Evolutionary conservation across 371 early-diverging fungal genomes (phyloP).

Genomic region (Rhizomucor miehei): DNA sequence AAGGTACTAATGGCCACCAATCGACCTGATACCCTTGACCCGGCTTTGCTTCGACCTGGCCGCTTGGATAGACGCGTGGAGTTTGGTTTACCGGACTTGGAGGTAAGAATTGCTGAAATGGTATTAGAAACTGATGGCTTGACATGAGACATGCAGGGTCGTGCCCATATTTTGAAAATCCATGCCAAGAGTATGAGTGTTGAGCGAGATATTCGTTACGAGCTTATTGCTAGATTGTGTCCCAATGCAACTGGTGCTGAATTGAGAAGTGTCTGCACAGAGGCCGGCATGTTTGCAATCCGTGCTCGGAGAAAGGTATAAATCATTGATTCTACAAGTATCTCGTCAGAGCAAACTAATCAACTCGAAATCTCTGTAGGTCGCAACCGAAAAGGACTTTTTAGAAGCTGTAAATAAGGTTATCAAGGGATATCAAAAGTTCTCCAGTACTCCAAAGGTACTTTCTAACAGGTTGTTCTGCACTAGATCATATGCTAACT

Average conservation of each 20-base stretch:
- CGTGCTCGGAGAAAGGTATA: conserved; percentile 96
- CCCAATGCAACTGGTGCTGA: conserved; percentile 98
- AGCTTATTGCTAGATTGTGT: conserved; percentile 95
- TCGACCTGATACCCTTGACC: conserved; percentile 98
- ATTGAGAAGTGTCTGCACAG: conserved; percentile 99
- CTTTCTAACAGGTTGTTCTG: not conserved
- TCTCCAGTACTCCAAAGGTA: conserved; percentile 90
- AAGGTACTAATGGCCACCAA: conserved; percentile 99
- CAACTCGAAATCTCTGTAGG: conserved; percentile 29
- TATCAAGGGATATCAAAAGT: conserved; percentile 98
- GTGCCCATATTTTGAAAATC: conserved; percentile 98
- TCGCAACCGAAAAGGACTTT: conserved; percentile 99
- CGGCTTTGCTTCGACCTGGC: conserved; percentile 97
- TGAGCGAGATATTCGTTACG: conserved; percentile 96
- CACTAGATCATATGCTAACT: not conserved
- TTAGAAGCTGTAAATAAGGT: conserved; percentile 99
- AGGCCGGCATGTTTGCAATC: conserved; percentile 99
- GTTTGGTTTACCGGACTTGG: conserved; percentile 98
- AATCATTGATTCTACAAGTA: not conserved
- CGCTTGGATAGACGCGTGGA: conserved; percentile 99
- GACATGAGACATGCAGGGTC: conserved; percentile 52
- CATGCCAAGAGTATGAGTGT: conserved; percentile 99
- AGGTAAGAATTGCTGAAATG: conserved; percentile 20
- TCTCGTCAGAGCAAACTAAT: not conserved
- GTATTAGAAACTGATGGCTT: not conserved